Conservation (phyloP, 495 filamentous ascomycete species). For the Daldinia grandis region DNA sequence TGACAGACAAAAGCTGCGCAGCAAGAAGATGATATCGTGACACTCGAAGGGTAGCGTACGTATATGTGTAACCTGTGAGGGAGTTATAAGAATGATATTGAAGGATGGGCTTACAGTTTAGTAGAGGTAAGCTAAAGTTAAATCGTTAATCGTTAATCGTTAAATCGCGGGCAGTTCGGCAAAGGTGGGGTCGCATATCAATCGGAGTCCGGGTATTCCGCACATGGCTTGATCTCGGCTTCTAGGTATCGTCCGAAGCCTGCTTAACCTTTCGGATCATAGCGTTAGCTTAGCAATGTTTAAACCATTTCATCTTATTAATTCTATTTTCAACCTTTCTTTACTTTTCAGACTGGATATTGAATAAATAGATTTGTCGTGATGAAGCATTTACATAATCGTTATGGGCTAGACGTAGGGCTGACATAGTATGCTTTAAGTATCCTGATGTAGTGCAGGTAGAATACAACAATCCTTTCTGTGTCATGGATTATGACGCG, state of each 20-base stretch:
- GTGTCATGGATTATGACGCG: background rate
- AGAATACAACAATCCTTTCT: background rate
- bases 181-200: background rate
- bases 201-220: background rate
- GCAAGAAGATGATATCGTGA: background rate
- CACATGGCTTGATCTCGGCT: constrained; percentile 11
- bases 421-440: no score
- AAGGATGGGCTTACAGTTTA: background rate
- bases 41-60: background rate
- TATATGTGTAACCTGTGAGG: background rate
- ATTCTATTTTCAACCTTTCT: background rate
- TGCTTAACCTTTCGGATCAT: background rate
- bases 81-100: background rate
- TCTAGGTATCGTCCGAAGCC: background rate
- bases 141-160: no score
- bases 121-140: background rate
- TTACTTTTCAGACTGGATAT: no score
- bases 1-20: background rate
- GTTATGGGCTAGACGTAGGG: background rate
- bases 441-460: background rate
- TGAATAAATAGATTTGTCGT: background rate
- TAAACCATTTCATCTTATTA: background rate
- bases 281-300: background rate
- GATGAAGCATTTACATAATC: background rate
- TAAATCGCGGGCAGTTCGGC: constrained; percentile 1